phyloP scores from a whole-genome alignment of 768 basidiomycete species.

The Leccinum aurantiacum region DNA sequence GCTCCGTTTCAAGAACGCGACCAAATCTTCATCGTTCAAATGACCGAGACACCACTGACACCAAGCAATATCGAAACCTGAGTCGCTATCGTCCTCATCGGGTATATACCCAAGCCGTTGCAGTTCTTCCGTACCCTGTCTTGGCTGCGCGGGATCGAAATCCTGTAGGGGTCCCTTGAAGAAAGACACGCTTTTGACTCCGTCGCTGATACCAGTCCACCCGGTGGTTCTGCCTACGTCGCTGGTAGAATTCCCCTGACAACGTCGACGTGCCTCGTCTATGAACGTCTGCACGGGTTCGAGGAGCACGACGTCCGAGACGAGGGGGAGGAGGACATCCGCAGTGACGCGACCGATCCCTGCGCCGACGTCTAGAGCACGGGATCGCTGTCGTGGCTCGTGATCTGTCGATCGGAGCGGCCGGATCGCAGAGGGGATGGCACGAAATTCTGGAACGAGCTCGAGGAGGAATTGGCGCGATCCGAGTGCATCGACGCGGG shows the following conservation, averaged over 20 bases:
- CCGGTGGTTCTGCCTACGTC: constrained; percentile 27
- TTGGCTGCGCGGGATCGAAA: constrained; percentile 66
- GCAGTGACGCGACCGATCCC: constrained; percentile 92
- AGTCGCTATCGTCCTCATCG: constrained; percentile 51
- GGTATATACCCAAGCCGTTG: constrained; percentile 69
- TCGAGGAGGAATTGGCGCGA: constrained; percentile 86
- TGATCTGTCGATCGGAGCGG: constrained; percentile 36
- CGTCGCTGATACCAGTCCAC: constrained; percentile 71
- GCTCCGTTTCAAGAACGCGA: constrained; percentile 69
- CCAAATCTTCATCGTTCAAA: constrained; percentile 72
- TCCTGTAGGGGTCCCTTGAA: constrained; percentile 77
- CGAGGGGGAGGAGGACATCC: constrained; percentile 85
- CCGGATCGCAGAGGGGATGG: constrained; percentile 70
- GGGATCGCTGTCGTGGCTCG: constrained; percentile 43
- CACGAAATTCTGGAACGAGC: constrained; percentile 76
- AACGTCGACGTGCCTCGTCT: constrained; percentile 57
- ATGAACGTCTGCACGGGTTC: constrained; percentile 86
- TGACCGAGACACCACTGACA: constrained; percentile 98
- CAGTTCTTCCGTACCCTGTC: constrained; percentile 40
- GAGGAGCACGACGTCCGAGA: constrained; percentile 83
- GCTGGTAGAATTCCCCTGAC: constrained; percentile 37
- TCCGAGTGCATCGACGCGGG: constrained; percentile 85
- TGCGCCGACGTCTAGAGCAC: constrained; percentile 91
- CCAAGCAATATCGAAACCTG: constrained; percentile 89
- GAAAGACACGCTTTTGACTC: constrained; percentile 72